phyloP scores from a whole-genome alignment of 208 protist species.

The Porcisia hertigi region DNA sequence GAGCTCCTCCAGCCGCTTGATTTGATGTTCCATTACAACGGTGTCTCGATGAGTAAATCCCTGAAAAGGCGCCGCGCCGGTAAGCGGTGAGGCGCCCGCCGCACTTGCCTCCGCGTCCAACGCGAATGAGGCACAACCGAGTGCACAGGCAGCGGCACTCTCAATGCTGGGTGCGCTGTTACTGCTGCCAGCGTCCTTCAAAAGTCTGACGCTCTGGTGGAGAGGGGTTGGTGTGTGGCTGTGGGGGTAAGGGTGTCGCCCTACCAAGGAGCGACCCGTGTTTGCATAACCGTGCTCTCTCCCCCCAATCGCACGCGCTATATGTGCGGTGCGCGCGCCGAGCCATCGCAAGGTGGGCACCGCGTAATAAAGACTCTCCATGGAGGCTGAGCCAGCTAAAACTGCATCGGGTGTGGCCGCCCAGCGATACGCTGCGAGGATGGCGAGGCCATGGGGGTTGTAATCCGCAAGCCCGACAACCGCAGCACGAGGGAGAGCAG shows the following conservation, averaged over 20 bases:
- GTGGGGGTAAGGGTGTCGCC: neutral
- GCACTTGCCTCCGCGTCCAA: neutral
- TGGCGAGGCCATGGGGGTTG: constrained; percentile 80
- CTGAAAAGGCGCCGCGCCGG: constrained; percentile 21
- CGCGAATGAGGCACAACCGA: neutral
- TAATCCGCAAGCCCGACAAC: constrained; percentile 80
- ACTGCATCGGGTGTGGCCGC: constrained; percentile 7
- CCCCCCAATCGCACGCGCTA: constrained; percentile 1
- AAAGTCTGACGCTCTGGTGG: neutral
- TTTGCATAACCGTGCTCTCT: neutral
- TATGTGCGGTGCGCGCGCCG: constrained; percentile 34
- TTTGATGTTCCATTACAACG: constrained; percentile 42
- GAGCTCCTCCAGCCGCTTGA: constrained; percentile 11
- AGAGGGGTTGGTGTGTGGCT: constrained; percentile 1
- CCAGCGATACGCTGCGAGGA: constrained; percentile 75
- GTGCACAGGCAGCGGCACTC: neutral
- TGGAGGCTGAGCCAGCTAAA: neutral
- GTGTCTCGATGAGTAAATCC: constrained; percentile 57
- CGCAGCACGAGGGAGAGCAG: constrained; percentile 45
- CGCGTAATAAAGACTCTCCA: constrained; percentile 28
- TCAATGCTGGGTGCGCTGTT: neutral
- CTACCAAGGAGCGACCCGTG: neutral
- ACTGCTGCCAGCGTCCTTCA: neutral
- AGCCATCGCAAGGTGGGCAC: constrained; percentile 54
- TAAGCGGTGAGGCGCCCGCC: neutral